A percentile compares a stretch with the other conserved stretches of the same genome.
phyloP scores from a whole-genome alignment of 1,284 basidiomycete species.

The Heterobasidion irregulare region DNA sequence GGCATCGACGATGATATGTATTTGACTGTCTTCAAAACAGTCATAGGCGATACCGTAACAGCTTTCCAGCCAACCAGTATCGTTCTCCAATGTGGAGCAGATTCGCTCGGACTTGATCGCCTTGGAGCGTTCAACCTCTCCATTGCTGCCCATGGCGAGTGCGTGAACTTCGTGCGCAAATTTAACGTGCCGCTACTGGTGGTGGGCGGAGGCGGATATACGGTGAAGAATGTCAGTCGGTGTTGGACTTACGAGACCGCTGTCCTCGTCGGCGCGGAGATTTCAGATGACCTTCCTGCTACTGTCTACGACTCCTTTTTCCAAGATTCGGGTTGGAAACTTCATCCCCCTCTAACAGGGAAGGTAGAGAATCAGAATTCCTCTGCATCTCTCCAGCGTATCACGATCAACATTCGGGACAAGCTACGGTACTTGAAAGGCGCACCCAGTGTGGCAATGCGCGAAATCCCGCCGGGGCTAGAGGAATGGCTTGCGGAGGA shows the following conservation, averaged over 20 bases:
- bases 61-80: constrained; percentile 88
- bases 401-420: constrained; percentile 80
- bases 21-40: constrained; percentile 89
- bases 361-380: constrained; percentile 93
- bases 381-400: constrained; percentile 74
- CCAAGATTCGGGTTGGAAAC: constrained; percentile 81
- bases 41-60: constrained; percentile 90
- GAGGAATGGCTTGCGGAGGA: constrained; percentile 76
- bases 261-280: constrained; percentile 77
- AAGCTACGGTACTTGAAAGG: constrained; percentile 92
- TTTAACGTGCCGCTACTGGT: constrained; percentile 89
- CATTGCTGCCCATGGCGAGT: constrained; percentile 98
- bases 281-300: constrained; percentile 81
- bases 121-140: constrained; percentile 97
- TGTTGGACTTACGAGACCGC: constrained; percentile 99
- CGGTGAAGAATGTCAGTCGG: constrained; percentile 92
- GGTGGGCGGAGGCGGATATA: constrained; percentile 94
- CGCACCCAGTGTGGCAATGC: constrained; percentile 93
- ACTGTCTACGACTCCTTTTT: constrained; percentile 96
- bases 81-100: constrained; percentile 96
- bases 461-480: constrained; percentile 91
- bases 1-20: constrained; percentile 98
- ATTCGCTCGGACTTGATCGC: constrained; percentile 91
- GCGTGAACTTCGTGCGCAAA: constrained; percentile 91
- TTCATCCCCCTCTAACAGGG: constrained; percentile 88